Evolutionary conservation across 371 early-diverging fungal species (phyloP).

Genomic region (Mucor ambiguus): DNA sequence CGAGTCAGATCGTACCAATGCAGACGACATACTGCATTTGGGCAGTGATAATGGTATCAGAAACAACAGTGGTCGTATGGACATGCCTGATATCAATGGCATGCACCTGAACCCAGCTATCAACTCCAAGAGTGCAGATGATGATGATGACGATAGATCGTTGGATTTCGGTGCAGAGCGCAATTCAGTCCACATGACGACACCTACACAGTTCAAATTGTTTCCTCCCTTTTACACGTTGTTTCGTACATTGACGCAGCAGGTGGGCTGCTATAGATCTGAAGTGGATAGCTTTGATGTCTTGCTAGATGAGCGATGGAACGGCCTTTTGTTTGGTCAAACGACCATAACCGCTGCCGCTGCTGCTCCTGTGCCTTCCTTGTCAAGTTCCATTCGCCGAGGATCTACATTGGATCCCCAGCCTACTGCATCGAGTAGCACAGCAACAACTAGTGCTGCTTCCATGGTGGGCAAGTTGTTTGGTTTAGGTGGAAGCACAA

Average conservation of each 20-base stretch:
- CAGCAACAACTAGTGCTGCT: neutral
- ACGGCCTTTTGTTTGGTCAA: slow-evolving; percentile 47
- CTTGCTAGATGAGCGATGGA: slow-evolving; percentile 58
- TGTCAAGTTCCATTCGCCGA: neutral
- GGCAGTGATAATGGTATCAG: neutral
- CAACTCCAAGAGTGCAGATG: slow-evolving; percentile 10
- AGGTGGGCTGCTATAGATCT: slow-evolving; percentile 68
- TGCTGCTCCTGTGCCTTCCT: neutral
- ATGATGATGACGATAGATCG: slow-evolving; percentile 53
- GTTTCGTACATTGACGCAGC: slow-evolving; percentile 64
- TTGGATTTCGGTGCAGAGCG: slow-evolving; percentile 50
- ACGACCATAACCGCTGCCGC: neutral
- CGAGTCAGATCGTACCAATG: slow-evolving; percentile 56
- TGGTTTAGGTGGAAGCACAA: neutral
- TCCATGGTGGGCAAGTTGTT: neutral
- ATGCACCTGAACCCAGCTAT: neutral
- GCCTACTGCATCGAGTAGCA: neutral
- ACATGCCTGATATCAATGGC: neutral
- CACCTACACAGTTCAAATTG: slow-evolving; percentile 52
- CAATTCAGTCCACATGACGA: slow-evolving; percentile 35
- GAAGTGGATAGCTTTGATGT: slow-evolving; percentile 60
- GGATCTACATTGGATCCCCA: neutral
- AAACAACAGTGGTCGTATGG: neutral
- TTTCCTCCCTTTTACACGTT: slow-evolving; percentile 68
- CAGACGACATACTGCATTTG: slow-evolving; percentile 44